A percentile compares a stretch with the other conserved stretches of the same genome.
These are phyloP conservation scores for Xylaria sp. DNA, from an alignment of 495 filamentous ascomycete genomes.

Conservation along the genomic window DNA sequence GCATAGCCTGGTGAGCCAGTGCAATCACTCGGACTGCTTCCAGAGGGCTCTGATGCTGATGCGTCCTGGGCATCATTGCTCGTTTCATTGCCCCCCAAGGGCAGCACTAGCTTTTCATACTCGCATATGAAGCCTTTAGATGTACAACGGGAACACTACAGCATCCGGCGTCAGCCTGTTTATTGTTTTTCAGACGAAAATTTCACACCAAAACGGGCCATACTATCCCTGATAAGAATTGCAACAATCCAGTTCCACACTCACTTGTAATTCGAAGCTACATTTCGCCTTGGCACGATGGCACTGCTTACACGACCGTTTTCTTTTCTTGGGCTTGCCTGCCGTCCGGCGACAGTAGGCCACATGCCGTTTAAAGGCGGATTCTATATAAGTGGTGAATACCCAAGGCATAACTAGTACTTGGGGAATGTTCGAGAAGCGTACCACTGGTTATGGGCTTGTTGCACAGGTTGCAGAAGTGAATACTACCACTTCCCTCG, in stretches of 20 bases:
- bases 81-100: neutral
- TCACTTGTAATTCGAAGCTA: conserved; percentile 35
- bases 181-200: neutral
- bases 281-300: conserved; percentile 40
- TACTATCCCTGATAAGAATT: neutral
- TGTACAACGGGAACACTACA: conserved; percentile 33
- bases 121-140: conserved; percentile 31
- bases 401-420: neutral
- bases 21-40: neutral
- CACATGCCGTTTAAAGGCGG: conserved; percentile 36
- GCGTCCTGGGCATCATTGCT: neutral
- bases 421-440: conserved; percentile 11
- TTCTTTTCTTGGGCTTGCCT: conserved; percentile 34
- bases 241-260: neutral
- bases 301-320: conserved; percentile 39
- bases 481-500: conserved; percentile 22
- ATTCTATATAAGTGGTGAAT: conserved; percentile 28
- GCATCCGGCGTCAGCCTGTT: neutral
- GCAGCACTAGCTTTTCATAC: conserved; percentile 29
- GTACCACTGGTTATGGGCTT: conserved; percentile 38
- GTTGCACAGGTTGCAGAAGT: conserved; percentile 33
- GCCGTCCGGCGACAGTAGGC: conserved; percentile 35
- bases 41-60: neutral
- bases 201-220: neutral
- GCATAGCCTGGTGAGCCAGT: neutral